Evolutionary conservation across 306 rosid genomes (phyloP), one percentile per base, ranked within the genome.

Genomic region (Lithocarpus polystachyus): DNA sequence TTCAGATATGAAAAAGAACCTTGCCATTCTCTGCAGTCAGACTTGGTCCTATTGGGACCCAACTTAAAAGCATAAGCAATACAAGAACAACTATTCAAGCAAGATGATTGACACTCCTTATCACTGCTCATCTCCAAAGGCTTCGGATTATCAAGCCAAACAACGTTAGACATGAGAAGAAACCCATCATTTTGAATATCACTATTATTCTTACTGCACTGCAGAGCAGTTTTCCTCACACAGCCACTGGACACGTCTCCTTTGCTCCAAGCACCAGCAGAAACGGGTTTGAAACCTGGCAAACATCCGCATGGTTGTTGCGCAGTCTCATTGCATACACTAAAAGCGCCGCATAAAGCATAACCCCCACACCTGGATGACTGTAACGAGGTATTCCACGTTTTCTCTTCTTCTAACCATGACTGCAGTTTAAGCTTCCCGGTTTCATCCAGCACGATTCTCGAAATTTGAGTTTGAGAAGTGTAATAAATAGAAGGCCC

Each of bases 71-170:
- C 74, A 28, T 77, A 84, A 37, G 57, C 78, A 0, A 12, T 14
- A 55, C 83, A 73, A 37, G 75, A 53, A 12, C 86, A 79, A 4
- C 5, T 62, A 5, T 4, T 45, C 0, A 19, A 71, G 64, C 86
- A 83, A 52, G 4, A 1, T 5, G 18, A 37, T 62, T n/a, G 8
- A 51, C 81, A 80, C 11, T 0, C 28, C 24, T 0, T 0, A 1
- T 62, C 24, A 0, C 18, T 15, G 31, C 53, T 13, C 5, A 8
- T 12, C 11, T 17, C 9, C 43, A 28, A 28, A 1, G 1, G 18
- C n/a, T 5, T 17, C 17, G 22, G 22, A 28, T 62, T 0, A 2
- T 1, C 6, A 4, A 37, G 43, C 70, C 7, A 29, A 29, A 5
- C 17, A 5, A 29, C 13, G 0, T 3, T 6, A 64, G 43, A 0